phyloP scores from a whole-genome alignment of 768 basidiomycete species.

The Tulasnella sp. region DNA sequence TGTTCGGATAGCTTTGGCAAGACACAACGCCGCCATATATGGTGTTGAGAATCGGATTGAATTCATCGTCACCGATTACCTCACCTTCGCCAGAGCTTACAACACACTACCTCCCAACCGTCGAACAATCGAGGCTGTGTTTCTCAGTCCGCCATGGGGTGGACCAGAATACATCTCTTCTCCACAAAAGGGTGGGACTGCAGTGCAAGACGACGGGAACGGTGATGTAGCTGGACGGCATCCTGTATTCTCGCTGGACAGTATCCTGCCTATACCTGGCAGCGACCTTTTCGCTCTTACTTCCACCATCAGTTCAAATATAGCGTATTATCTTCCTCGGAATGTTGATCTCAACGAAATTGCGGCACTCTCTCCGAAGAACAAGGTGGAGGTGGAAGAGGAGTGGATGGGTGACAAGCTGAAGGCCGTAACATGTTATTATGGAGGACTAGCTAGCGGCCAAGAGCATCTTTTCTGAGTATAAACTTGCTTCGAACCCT shows the following conservation, averaged over 20 bases:
- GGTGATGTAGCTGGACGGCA: slow-evolving; percentile 22
- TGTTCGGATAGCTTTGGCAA: slow-evolving; percentile 74
- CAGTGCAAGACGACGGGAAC: neutral
- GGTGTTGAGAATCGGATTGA: slow-evolving; percentile 94
- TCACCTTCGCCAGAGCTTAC: slow-evolving; percentile 60
- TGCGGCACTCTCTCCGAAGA: slow-evolving; percentile 37
- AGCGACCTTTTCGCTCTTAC: slow-evolving; percentile 69
- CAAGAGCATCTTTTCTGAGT: slow-evolving; percentile 45
- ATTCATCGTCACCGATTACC: slow-evolving; percentile 80
- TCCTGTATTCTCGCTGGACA: slow-evolving; percentile 55
- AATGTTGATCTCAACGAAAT: slow-evolving; percentile 71
- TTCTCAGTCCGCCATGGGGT: slow-evolving; percentile 94
- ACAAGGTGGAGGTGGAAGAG: slow-evolving; percentile 84
- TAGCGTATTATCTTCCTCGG: slow-evolving; percentile 84
- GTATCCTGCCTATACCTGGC: slow-evolving; percentile 73
- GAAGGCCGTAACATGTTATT: slow-evolving; percentile 91
- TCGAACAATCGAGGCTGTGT: slow-evolving; percentile 64
- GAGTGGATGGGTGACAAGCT: slow-evolving; percentile 92
- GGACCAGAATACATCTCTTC: slow-evolving; percentile 59
- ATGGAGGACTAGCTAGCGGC: slow-evolving; percentile 66
- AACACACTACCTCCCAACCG: slow-evolving; percentile 22
- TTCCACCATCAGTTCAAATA: slow-evolving; percentile 53
- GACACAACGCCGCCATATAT: slow-evolving; percentile 88
- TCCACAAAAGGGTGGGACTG: slow-evolving; percentile 8
- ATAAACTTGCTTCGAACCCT: neutral